Evolutionary conservation across 2,329 filamentous ascomycete genomes (phyloP), one percentile per base, ranked within the genome.

Genomic region (Ceratocystis ficicola): DNA sequence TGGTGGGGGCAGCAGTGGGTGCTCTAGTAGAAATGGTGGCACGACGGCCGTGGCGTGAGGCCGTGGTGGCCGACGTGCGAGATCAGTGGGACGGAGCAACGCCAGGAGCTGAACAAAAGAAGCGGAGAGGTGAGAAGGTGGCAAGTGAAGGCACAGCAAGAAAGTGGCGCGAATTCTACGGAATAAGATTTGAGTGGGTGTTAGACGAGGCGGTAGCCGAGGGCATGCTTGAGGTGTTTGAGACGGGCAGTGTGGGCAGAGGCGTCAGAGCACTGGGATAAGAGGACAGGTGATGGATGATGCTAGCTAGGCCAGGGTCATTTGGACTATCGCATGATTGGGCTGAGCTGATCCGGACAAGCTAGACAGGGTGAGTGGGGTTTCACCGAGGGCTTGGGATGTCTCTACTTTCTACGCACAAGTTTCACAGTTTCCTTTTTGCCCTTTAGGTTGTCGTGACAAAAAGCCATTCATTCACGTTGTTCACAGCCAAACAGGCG

Each of bases 151-250:
- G 46, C 36, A 28, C 28, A 22, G 87, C 85, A 17, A 82, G 79
- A 72, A 86, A 84, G 72, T 91, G 88, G 88, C 86, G 80, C 72
- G 80, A 83, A 36, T 88, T 89, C 69, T 82, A 83, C 71, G 88
- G 88, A 0, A 74, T 90, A 68, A 76, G 80, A 55, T 91, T 90
- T 73, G 81, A 86, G 67, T 91, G 86, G 86, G 78, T 88, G 17
- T 72, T 91, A 52, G 84, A 82, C 50, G 87, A 90, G 73, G 87
- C 86, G 55, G 78, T 89, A 28, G 88, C 87, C 0, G 78, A 84
- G 32, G 88, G 88, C 1, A 72, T 86, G 17, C 80, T 90, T 3
- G 88, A 92, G 74, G 75, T 89, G 15, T 92, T 92, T 73, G 83
- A 89, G 71, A 91, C 88, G 12, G 80, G 85, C 15, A 87, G 83